Evolutionary conservation across 441 rosid genomes (phyloP), one percentile per base, ranked within the genome.

Genomic region (Aquilaria agallochum): DNA sequence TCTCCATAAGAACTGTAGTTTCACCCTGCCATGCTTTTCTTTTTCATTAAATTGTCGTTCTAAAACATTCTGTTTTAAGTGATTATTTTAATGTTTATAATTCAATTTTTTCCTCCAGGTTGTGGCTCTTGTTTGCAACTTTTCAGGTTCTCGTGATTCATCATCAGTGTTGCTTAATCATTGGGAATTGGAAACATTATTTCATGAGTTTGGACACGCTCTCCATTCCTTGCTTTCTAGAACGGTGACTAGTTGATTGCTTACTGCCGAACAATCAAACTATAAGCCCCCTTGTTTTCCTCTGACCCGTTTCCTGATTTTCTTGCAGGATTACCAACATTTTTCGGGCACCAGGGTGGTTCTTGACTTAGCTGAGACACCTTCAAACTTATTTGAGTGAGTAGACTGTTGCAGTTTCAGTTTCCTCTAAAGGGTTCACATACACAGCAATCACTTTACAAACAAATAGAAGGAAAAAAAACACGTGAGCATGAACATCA

Each of bases 161-260:
- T 78, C 96, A 46, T 60, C 67, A 34, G 91, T 83, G 62, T 80
- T 79, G 72, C 99, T 95, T 64, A 88, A 82, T 70, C 99, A 92
- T 62, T 74, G 78, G 46, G 99, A 95, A 77, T 80, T 95, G 63
- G 98, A 92, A 80, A 94, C 94, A 63, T 74, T 95, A 62, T 95
- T 95, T 75, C 99, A 95, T 69, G 99, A 95, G 80, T 95, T 92
- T 69, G 98, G 99, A 50, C 98, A 95, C 64, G 96, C 99, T 54
- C 96, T 95, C 58, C 98, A 95, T 72, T 83, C 97, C 60, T 78
- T 95, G 60, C 85, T 95, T 64, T 95, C 98, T 34, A 83, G 98
- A 86, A 95, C 99, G 82, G 98, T 95, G 75, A 52, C 53, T 13
- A 72, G 20, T 66, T 64, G 45, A 55, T 67, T 48, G 52, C 66